phyloP scores from a whole-genome alignment of 352 stramenopile species.

The Globisporangium abappressorium region DNA sequence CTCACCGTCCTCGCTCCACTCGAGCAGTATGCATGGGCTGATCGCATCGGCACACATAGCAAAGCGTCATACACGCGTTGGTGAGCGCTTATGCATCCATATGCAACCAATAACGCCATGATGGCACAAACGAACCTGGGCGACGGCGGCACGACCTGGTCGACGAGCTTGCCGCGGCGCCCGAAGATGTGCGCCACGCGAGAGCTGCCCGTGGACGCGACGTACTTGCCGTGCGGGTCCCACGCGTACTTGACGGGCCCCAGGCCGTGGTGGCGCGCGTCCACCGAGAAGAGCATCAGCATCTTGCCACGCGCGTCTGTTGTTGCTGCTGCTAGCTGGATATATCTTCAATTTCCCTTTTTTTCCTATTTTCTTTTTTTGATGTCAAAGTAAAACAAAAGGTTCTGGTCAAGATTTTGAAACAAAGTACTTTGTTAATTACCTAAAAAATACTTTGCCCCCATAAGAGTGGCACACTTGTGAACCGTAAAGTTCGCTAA shows the following conservation, averaged over 20 bases:
- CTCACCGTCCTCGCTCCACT: slow-evolving; percentile 68
- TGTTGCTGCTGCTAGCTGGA: background rate
- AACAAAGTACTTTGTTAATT: too few species aligned
- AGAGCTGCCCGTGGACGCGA: slow-evolving; percentile 71
- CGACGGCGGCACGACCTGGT: slow-evolving; percentile 76
- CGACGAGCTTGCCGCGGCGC: slow-evolving; percentile 64
- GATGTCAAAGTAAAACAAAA: too few species aligned
- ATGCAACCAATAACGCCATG: background rate
- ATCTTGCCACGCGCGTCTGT: slow-evolving; percentile 26
- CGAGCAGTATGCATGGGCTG: slow-evolving; percentile 68
- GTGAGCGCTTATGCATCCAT: background rate
- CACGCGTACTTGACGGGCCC: slow-evolving; percentile 79
- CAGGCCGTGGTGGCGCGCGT: slow-evolving; percentile 68
- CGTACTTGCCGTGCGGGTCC: slow-evolving; percentile 72
- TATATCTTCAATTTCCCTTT: background rate
- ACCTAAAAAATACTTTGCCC: too few species aligned
- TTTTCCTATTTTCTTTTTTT: too few species aligned
- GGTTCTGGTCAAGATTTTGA: too few species aligned
- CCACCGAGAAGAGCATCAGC: slow-evolving; percentile 81
- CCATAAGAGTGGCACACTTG: too few species aligned
- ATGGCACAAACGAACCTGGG: slow-evolving; percentile 34
- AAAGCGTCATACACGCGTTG: background rate
- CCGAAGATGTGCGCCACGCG: slow-evolving; percentile 77
- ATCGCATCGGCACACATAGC: background rate
- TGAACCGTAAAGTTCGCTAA: too few species aligned